Conservation (phyloP, 2,329 filamentous ascomycete species). For the Cladorrhinum sp. region DNA sequence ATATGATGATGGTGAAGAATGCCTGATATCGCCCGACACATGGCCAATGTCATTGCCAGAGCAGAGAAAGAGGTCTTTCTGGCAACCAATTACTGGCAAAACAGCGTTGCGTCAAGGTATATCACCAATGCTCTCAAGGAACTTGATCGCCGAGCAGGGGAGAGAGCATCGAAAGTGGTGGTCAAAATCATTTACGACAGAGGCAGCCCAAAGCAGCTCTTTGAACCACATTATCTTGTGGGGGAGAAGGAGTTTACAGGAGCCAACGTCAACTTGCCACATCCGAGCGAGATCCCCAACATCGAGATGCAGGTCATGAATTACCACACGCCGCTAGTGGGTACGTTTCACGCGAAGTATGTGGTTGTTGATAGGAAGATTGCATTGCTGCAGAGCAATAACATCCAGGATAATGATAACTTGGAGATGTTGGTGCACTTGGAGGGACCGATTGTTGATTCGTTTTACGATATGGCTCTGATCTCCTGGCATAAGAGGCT, state of each 20-base stretch:
- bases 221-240: conserved; percentile 64
- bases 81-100: conserved; percentile 73
- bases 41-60: conserved; percentile 71
- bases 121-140: conserved; percentile 68
- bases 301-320: conserved; percentile 72
- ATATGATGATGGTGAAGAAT: conserved; percentile 37
- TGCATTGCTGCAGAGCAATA: conserved; percentile 74
- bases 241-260: conserved; percentile 56
- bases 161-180: conserved; percentile 54
- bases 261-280: conserved; percentile 58
- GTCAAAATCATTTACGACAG: conserved; percentile 76
- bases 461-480: conserved; percentile 70
- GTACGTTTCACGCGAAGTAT: conserved; percentile 76
- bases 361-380: conserved; percentile 71
- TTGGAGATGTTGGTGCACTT: conserved; percentile 77
- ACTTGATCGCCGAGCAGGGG: conserved; percentile 62
- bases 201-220: conserved; percentile 60
- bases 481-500: conserved; percentile 68
- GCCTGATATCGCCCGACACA: conserved; percentile 69
- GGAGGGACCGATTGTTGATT: conserved; percentile 74
- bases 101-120: conserved; percentile 63
- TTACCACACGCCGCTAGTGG: conserved; percentile 65
- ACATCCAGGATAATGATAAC: conserved; percentile 76
- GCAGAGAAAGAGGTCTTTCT: conserved; percentile 71
- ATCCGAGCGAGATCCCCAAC: conserved; percentile 64